Conservation (phyloP, 2,329 filamentous ascomycete genomes). For the Phialophora macrospora region DNA sequence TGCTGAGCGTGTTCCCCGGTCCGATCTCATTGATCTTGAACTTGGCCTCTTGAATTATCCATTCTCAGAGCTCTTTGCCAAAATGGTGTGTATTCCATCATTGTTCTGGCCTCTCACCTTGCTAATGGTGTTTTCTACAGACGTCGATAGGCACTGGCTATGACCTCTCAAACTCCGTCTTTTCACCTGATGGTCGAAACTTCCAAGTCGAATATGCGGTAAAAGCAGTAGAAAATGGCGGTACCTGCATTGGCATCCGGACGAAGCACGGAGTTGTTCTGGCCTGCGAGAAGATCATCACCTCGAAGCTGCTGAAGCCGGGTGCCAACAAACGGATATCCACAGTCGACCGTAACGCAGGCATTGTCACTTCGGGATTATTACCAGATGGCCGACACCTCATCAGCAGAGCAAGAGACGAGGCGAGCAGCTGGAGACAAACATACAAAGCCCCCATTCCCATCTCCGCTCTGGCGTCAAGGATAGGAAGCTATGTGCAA, state of each 20-base stretch:
- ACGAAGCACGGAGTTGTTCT: slow-evolving; percentile 97
- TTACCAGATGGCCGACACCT: slow-evolving; percentile 95
- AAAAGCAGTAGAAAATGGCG: slow-evolving; percentile 97
- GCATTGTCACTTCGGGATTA: slow-evolving; percentile 89
- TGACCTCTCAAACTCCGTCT: slow-evolving; percentile 99
- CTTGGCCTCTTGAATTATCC: background rate
- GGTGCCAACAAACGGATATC: slow-evolving; percentile 97
- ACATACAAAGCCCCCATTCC: slow-evolving; percentile 95
- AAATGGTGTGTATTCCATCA: slow-evolving; percentile 3
- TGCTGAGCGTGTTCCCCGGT: background rate
- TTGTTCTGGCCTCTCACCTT: background rate
- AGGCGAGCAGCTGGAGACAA: slow-evolving; percentile 87
- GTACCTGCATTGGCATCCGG: slow-evolving; percentile 92
- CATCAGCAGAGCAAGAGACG: slow-evolving; percentile 89
- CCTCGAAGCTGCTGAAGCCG: slow-evolving; percentile 92
- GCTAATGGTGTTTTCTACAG: slow-evolving; percentile 53
- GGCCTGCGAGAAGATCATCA: slow-evolving; percentile 94
- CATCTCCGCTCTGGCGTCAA: slow-evolving; percentile 81
- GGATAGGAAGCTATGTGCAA: slow-evolving; percentile 95
- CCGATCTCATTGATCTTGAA: background rate
- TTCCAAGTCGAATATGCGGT: slow-evolving; percentile 98
- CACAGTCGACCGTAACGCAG: slow-evolving; percentile 89
- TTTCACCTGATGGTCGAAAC: slow-evolving; percentile 97
- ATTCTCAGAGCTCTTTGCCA: background rate
- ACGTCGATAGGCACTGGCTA: slow-evolving; percentile 99